phyloP scores from a whole-genome alignment of 2,329 filamentous ascomycete species.

The Alternaria sp. region DNA sequence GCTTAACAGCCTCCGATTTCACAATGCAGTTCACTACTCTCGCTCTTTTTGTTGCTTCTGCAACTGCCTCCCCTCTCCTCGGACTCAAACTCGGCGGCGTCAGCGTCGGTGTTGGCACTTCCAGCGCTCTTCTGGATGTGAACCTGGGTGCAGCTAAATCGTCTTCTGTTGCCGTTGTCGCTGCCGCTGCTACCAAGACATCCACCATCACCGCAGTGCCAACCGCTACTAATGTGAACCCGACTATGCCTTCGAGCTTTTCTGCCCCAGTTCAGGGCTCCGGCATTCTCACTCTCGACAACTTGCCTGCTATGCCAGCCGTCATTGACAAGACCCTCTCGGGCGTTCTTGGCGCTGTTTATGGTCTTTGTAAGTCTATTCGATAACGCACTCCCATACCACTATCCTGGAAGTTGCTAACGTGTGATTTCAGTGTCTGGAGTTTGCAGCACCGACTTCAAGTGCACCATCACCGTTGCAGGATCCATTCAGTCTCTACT shows the following conservation, averaged over 20 bases:
- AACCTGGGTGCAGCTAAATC: neutral
- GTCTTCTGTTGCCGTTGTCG: neutral
- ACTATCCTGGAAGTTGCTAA: neutral
- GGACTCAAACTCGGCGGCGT: conserved; percentile 1
- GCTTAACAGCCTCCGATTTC: conserved; percentile 1
- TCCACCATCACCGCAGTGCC: neutral
- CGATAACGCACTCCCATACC: neutral
- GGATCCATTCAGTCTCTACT: conserved; percentile 15
- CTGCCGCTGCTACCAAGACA: neutral
- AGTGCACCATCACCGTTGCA: conserved; percentile 10
- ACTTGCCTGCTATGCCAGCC: conserved; percentile 14
- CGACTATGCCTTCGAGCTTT: conserved; percentile 9
- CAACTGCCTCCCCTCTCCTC: conserved; percentile 9
- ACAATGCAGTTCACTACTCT: conserved; percentile 12
- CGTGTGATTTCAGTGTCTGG: conserved; percentile 1
- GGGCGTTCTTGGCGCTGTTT: conserved; percentile 1
- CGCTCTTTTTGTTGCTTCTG: conserved; percentile 3
- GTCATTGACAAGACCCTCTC: conserved; percentile 11
- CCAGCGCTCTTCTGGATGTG: conserved; percentile 3
- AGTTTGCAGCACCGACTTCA: conserved; percentile 1
- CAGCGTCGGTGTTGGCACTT: conserved; percentile 4
- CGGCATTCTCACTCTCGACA: conserved; percentile 7
- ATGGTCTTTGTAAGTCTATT: conserved; percentile 6
- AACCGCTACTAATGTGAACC: neutral
- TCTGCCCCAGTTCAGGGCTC: conserved; percentile 10